Base-by-base conservation (phyloP, 139 green algal species). In the Coccomyxa sp. region DNA sequence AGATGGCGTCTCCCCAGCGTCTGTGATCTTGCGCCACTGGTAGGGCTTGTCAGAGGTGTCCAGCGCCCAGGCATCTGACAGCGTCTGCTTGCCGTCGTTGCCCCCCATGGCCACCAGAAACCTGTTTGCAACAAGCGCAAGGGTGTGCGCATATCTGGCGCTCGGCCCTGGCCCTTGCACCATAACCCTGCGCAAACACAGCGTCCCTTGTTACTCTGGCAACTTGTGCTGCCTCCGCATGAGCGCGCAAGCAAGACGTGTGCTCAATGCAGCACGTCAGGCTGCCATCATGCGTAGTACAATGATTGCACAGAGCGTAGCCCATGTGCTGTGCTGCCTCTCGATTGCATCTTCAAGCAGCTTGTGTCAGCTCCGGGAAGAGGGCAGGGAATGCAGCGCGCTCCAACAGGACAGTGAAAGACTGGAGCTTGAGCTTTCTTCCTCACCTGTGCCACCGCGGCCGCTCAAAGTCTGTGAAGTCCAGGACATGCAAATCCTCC, bases 1-100 rank as follows among this genome's bases (percentile, higher is more conserved):
- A 0, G 87, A 88, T 0, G 94, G 93, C 85, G 91, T 93, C 35
- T 96, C 93, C 0, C 88, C 92, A n/a, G 87, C 85, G 54, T 96
- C 93, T 0, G 81, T 89, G 55, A 99, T 96, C 75, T 94, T 94
- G 22, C 88, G 89, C 96, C 96, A 99, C 76, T 94, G 89, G 87
- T 99, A 99, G 1, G 96, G 96, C 88, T 99, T 99, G 76, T 98
- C 94, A n/a, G 88, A 93, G 16, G 96, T 99, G 83, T 99, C 96
- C 68, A 99, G 88, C 0, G 95, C 92, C 96, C 96, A 99, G 0
- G 92, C 90, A 86, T 99, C 96, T 4, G 85, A 82, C 55, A 97
- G 85, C 33, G 92, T 98, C 38, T 84, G 85, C 76, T 95, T 94
- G 78, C 96, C 96, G 81, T 99, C 96, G 75, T 99, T 99, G 77